Evolutionary conservation across 177 flowering plant genomes (phyloP), one percentile per base, ranked within the genome.

Genomic region (Vitis hybrid): DNA sequence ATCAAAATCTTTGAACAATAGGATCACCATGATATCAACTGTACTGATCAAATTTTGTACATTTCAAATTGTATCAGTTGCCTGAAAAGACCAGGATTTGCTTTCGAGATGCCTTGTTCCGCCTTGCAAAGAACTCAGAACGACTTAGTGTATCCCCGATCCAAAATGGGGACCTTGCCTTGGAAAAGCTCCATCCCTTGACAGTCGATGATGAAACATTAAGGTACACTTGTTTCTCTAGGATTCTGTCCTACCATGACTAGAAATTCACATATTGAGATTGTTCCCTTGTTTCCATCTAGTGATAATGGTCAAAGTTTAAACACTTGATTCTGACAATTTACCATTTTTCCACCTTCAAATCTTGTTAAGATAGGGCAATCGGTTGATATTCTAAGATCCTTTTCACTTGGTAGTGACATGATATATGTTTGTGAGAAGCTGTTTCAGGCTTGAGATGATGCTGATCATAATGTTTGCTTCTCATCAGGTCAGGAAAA

Each of bases 81-180:
- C 81, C 80, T n/a, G 70, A 78, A 23, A 69, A 75, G 49, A 83
- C 89, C 3, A 79, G 94, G 34, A 70, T 88, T 34, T 84, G 90
- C 87, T 83, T 89, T 72, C 92, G 97, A 39, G 97, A 91, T 88
- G 79, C 93, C 64, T 74, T 91, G n/a, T 90, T 87, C 72, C 93
- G 94, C 54, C 87, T 89, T 63, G 89, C 97, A 2, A 65, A 76
- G 18, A 77, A 75, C 78, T 82, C 87, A 2, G 68, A 68, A 68
- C 79, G 78, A 21, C 75, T 83, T 13, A 6, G 10, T 1, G 48
- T 10, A 11, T 68, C 18, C 52, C 72, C 57, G 14, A 39, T 65
- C 32, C 72, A 76, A 62, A 66, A 65, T 51, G 75, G 68, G 51
- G 74, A 77, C 9, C 5, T 58, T n/a, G 30, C 15, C 2, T 15